Conservation (phyloP, 192 early-diverging fungal genomes). For the Backusella liffmaniae region DNA sequence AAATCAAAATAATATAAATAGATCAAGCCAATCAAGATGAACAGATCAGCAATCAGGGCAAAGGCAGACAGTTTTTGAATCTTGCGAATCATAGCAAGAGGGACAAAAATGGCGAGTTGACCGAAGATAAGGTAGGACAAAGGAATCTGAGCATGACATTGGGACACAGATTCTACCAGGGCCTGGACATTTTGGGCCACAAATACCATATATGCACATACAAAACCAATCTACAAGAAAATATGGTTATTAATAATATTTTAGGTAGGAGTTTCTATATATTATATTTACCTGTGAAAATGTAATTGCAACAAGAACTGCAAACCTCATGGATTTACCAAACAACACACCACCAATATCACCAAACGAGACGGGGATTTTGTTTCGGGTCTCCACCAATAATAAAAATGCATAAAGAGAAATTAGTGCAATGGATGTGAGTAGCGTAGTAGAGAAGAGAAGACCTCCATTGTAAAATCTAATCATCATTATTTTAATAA, state of each 20-base stretch:
- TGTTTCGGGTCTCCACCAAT: slow-evolving; percentile 64
- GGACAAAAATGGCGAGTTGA: slow-evolving; percentile 50
- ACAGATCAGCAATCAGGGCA: slow-evolving; percentile 88
- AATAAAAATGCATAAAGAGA: slow-evolving; percentile 71
- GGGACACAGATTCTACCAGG: slow-evolving; percentile 29
- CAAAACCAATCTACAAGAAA: slow-evolving; percentile 49
- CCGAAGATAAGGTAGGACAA: slow-evolving; percentile 42
- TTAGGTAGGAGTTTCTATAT: neutral
- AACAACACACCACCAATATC: slow-evolving; percentile 60
- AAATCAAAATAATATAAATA: slow-evolving; percentile 87
- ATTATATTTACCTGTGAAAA: slow-evolving; percentile 61
- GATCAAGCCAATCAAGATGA: slow-evolving; percentile 84
- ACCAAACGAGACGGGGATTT: slow-evolving; percentile 72
- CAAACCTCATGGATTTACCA: slow-evolving; percentile 62
- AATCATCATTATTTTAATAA: neutral
- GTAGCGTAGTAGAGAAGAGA: slow-evolving; percentile 60
- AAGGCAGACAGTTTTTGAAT: slow-evolving; percentile 88
- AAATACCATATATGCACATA: slow-evolving; percentile 66
- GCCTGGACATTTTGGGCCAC: slow-evolving; percentile 56
- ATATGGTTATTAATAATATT: neutral
- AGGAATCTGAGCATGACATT: slow-evolving; percentile 20
- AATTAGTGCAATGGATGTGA: slow-evolving; percentile 67
- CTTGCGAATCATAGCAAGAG: slow-evolving; percentile 69
- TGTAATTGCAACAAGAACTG: slow-evolving; percentile 70
- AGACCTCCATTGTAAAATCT: slow-evolving; percentile 80